phyloP scores from a whole-genome alignment of 78 protist species.

The Speleostelium caveatum region DNA sequence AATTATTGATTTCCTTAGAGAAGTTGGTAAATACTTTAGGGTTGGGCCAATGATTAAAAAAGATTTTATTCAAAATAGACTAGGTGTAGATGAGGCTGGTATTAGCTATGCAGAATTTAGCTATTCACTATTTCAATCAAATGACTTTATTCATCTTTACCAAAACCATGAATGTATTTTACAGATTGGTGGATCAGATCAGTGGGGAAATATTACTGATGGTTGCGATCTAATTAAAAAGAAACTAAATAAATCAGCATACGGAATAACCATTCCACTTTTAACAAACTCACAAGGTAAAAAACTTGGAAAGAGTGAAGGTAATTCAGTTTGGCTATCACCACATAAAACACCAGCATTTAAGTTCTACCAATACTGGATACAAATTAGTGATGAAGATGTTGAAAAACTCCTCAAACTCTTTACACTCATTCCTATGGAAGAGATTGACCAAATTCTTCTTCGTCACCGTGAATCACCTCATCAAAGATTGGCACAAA shows the following conservation, averaged over 20 bases:
- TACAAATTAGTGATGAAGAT: conserved; percentile 67
- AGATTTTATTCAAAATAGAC: conserved; percentile 66
- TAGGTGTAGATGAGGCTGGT: conserved; percentile 47
- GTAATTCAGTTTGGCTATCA: conserved; percentile 91
- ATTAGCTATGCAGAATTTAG: conserved; percentile 90
- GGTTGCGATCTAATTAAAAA: conserved; percentile 84
- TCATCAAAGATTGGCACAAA: conserved; percentile 52
- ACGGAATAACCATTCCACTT: conserved; percentile 87
- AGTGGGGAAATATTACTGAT: conserved; percentile 94
- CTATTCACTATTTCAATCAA: conserved; percentile 88
- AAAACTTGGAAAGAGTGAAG: conserved; percentile 88
- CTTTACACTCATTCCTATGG: conserved; percentile 63
- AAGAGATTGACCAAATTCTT: conserved; percentile 6
- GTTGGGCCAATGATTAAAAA: conserved; percentile 73
- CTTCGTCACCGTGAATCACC: conserved; percentile 34
- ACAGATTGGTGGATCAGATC: conserved; percentile 95
- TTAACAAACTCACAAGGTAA: conserved; percentile 79
- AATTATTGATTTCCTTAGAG: conserved; percentile 73
- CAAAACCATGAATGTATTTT: conserved; percentile 23
- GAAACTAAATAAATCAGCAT: conserved; percentile 15
- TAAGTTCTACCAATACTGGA: conserved; percentile 84
- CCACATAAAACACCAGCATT: conserved; percentile 75
- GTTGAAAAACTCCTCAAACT: conserved; percentile 36
- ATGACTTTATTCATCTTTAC: conserved; percentile 85
- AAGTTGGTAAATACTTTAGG: conserved; percentile 70